Evolutionary conservation across 768 basidiomycete genomes (phyloP).

Genomic region (Boletus edulis): DNA sequence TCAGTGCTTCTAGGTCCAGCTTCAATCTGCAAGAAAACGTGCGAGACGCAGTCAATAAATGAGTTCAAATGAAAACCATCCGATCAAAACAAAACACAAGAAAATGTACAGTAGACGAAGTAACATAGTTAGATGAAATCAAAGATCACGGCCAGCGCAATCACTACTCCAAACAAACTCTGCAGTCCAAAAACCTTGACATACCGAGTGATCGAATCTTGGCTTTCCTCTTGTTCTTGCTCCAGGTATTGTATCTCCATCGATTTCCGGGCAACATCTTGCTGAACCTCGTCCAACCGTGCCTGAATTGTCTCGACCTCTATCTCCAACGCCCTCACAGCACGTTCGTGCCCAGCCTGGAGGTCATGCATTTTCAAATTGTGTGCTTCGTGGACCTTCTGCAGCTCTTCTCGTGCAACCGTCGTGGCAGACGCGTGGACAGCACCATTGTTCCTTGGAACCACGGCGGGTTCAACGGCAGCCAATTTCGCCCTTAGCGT

Average conservation of each 20-base stretch:
- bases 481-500: slow-evolving; percentile 56
- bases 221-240: slow-evolving; percentile 73
- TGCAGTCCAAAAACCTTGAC: slow-evolving; percentile 60
- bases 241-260: slow-evolving; percentile 84
- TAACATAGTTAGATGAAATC: slow-evolving; percentile 43
- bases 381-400: slow-evolving; percentile 79
- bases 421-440: slow-evolving; percentile 35
- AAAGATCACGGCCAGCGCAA: slow-evolving; percentile 55
- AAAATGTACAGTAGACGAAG: slow-evolving; percentile 22
- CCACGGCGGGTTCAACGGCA: slow-evolving; percentile 42
- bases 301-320: slow-evolving; percentile 54
- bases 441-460: slow-evolving; percentile 57
- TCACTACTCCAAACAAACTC: slow-evolving; percentile 49
- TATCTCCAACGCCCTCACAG: slow-evolving; percentile 47
- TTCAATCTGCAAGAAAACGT: slow-evolving; percentile 53
- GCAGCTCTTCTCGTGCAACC: slow-evolving; percentile 75
- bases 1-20: slow-evolving; percentile 58
- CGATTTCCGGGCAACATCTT: slow-evolving; percentile 62
- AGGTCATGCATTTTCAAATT: slow-evolving; percentile 77
- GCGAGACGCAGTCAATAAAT: slow-evolving; percentile 37
- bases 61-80: slow-evolving; percentile 20
- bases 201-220: slow-evolving; percentile 78
- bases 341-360: slow-evolving; percentile 63
- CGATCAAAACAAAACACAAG: slow-evolving; percentile 14
- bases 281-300: slow-evolving; percentile 53